Conservation (phyloP, 2,329 filamentous ascomycete genomes). For the Trichophyton schoenleinii region DNA sequence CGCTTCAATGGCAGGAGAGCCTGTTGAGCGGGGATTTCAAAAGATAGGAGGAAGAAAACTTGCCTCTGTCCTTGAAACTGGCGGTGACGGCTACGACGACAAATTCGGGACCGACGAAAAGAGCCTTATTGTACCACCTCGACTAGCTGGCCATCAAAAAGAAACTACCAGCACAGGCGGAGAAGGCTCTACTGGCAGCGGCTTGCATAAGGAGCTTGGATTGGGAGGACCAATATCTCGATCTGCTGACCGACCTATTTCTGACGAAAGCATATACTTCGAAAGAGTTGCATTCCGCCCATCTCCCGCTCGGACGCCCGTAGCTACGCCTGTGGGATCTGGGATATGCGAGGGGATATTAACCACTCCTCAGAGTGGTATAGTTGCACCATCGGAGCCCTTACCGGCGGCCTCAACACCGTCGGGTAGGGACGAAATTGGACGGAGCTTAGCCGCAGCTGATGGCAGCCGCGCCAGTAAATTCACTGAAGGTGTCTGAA, state of each 20-base stretch:
- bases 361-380: constrained; percentile 7
- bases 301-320: constrained; percentile 32
- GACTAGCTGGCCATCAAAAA: constrained; percentile 16
- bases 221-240: constrained; percentile 5
- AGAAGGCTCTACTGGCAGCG: neutral
- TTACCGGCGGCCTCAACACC: constrained; percentile 19
- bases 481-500: constrained; percentile 28
- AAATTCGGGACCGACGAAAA: constrained; percentile 21
- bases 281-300: constrained; percentile 29
- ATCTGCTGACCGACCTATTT: constrained; percentile 10
- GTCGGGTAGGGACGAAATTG: constrained; percentile 28
- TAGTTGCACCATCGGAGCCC: constrained; percentile 16
- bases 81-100: constrained; percentile 36
- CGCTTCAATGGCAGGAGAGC: constrained; percentile 22
- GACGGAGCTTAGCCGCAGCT: constrained; percentile 30
- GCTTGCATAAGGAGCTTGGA: constrained; percentile 9
- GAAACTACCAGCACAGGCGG: constrained; percentile 7
- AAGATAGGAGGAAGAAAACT: constrained; percentile 39
- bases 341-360: constrained; percentile 15
- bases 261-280: constrained; percentile 15
- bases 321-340: constrained; percentile 25
- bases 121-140: constrained; percentile 15
- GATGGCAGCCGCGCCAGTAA: constrained; percentile 36
- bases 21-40: constrained; percentile 38
- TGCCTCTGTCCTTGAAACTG: constrained; percentile 33